Evolutionary conservation across 768 basidiomycete species (phyloP), one percentile per base, ranked within the genome.

Genomic region (Phlebiopsis gigantea): DNA sequence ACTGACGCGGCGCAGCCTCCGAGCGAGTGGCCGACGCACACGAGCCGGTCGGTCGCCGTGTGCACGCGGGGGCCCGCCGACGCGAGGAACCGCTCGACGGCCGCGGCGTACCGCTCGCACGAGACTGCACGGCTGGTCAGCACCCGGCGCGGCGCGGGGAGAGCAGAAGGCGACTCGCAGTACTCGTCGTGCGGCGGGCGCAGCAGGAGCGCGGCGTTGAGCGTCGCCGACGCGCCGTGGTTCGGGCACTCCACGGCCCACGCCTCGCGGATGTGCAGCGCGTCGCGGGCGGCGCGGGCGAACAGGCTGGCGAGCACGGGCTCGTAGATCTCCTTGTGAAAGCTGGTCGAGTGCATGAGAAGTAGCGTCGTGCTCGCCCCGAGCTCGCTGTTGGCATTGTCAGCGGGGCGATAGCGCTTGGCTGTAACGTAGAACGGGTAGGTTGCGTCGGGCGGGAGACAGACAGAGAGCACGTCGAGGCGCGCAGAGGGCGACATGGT

Each of bases 281-380:
- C 39, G 19, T 24, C 48, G 24, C 17, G 3, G 24, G 14, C 41
- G 25, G 72, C 66, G 24, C 72, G 65, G 0, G 67, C 45, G 49
- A 85, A 81, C 22, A 88, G 60, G 14, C 70, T 71, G 22, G 74
- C 73, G 14, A 88, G 61, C 3, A 79, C 76, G 1, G 86, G 83
- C 60, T 85, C 83, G 84, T 83, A 88, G 2, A 79, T 83, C 69
- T 88, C 86, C 66, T 87, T 87, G 71, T 86, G 85, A 62, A 85
- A 88, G 66, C 85, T 84, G 1, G 86, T 87, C 4, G 84, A 81
- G 65, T 88, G 86, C 1, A 86, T 70, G n/a, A 85, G 63, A 29
- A 87, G 70, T 30, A 87, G 72, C 0, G 85, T 86, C 57, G 79
- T 22, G 50, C n/a, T n/a, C n/a, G n/a, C n/a, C n/a, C n/a, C n/a